phyloP scores from a whole-genome alignment of 192 early-diverging fungal species.

The Backusella circina region DNA sequence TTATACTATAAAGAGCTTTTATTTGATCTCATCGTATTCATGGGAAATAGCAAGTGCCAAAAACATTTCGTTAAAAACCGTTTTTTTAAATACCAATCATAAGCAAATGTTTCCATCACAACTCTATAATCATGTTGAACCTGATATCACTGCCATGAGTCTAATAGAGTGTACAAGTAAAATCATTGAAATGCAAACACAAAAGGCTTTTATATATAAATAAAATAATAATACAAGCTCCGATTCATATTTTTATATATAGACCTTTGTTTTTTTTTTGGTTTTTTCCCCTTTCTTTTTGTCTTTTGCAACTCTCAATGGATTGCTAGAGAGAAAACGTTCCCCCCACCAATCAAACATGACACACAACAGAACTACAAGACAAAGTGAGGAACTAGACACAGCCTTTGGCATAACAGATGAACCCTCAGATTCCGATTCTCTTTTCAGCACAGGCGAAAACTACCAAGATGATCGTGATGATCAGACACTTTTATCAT shows the following conservation, averaged over 20 bases:
- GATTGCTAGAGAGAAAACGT: not conserved
- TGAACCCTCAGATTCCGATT: not conserved
- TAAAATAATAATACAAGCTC: not conserved
- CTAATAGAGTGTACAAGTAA: slow-evolving; percentile 13
- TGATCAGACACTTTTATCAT: slow-evolving; percentile 24
- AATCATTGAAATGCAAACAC: slow-evolving; percentile 18
- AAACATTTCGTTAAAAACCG: slow-evolving; percentile 21
- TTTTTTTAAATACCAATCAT: slow-evolving; percentile 16
- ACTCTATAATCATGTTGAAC: slow-evolving; percentile 2
- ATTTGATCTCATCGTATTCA: slow-evolving; percentile 26
- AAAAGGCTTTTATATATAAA: not conserved
- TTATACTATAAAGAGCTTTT: slow-evolving; percentile 20
- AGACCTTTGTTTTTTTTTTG: not conserved
- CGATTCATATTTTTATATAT: not conserved
- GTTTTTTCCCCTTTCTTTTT: not conserved
- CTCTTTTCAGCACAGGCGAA: not conserved
- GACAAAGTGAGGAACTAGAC: slow-evolving; percentile 21
- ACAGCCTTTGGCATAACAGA: slow-evolving; percentile 24
- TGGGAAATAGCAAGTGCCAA: slow-evolving; percentile 34
- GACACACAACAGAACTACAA: not conserved
- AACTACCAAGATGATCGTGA: slow-evolving; percentile 22
- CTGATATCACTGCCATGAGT: slow-evolving; percentile 20
- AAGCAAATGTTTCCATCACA: slow-evolving; percentile 14
- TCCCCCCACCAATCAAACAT: not conserved
- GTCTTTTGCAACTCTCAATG: not conserved